A percentile compares a stretch with the other conserved stretches of the same genome.
Conservation (phyloP, 345 rosid species). For the Anastatica hierochuntica region DNA sequence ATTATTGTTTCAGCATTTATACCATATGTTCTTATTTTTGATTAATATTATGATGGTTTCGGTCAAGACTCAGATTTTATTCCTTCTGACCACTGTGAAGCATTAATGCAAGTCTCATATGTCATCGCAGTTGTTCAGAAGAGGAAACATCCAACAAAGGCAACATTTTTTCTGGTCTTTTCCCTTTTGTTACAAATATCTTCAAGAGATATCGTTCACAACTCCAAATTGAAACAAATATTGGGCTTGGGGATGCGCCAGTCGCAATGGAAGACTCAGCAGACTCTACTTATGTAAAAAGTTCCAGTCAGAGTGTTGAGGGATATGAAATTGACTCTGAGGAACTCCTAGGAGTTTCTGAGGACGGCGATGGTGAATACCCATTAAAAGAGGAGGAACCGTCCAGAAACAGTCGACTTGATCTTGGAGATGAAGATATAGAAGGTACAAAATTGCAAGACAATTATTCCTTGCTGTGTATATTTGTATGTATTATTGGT, state of each 20-base stretch:
- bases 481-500: neutral
- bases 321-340: constrained; percentile 20
- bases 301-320: constrained; percentile 25
- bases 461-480: constrained; percentile 2
- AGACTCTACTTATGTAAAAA: constrained; percentile 17
- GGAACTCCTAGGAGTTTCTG: constrained; percentile 26
- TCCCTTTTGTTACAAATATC: constrained; percentile 55
- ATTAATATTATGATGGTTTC: neutral
- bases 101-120: constrained; percentile 23
- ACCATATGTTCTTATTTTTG: neutral
- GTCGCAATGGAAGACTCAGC: constrained; percentile 17
- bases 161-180: constrained; percentile 55
- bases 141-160: constrained; percentile 28
- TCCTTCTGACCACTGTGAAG: neutral
- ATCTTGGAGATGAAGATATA: constrained; percentile 26
- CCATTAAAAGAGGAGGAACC: constrained; percentile 28
- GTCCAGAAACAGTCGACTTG: constrained; percentile 20
- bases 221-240: constrained; percentile 23
- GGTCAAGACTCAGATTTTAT: constrained; percentile 2
- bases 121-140: constrained; percentile 33
- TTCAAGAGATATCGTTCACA: constrained; percentile 32
- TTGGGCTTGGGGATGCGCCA: constrained; percentile 13
- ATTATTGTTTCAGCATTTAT: neutral
- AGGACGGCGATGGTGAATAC: constrained; percentile 26
- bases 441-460: constrained; percentile 44